These are phyloP conservation scores for Penicillium simplicissimum DNA, from an alignment of 495 filamentous ascomycete genomes.

Conservation along the genomic window DNA sequence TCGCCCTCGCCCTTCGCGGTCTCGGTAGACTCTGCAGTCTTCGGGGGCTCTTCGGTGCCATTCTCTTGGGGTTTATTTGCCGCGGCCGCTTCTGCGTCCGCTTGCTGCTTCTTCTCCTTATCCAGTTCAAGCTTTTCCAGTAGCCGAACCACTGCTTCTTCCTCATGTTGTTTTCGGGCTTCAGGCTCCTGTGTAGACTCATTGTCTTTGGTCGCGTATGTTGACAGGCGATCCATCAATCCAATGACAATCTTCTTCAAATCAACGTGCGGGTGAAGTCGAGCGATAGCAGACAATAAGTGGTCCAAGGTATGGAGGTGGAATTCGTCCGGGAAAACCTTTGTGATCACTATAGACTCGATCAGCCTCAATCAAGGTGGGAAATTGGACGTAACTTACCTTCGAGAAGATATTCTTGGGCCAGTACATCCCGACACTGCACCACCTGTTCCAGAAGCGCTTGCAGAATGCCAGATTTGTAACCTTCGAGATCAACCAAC, in stretches of 20 bases:
- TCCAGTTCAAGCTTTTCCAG: conserved; percentile 74
- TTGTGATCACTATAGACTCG: conserved; percentile 74
- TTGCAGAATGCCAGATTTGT: conserved; percentile 86
- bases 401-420: conserved; percentile 96
- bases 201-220: conserved; percentile 86
- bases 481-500: conserved; percentile 88
- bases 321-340: conserved; percentile 98
- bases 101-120: conserved; percentile 56
- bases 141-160: conserved; percentile 75
- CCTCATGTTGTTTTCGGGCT: conserved; percentile 72
- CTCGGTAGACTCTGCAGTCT: conserved; percentile 27
- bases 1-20: conserved; percentile 23
- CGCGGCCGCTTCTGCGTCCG: conserved; percentile 34
- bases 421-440: conserved; percentile 93
- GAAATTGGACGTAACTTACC: conserved; percentile 40
- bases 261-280: conserved; percentile 93
- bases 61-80: conserved; percentile 44
- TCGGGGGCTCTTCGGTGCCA: conserved; percentile 29
- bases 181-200: conserved; percentile 75
- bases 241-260: conserved; percentile 98
- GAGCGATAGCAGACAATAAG: conserved; percentile 84
- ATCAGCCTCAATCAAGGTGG: conserved; percentile 23
- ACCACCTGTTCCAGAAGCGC: conserved; percentile 95
- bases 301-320: conserved; percentile 95
- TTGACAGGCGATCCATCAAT: conserved; percentile 92